These are phyloP conservation scores for Orychophragmus violaceus DNA, from an alignment of 345 rosid species.

Conservation along the genomic window DNA sequence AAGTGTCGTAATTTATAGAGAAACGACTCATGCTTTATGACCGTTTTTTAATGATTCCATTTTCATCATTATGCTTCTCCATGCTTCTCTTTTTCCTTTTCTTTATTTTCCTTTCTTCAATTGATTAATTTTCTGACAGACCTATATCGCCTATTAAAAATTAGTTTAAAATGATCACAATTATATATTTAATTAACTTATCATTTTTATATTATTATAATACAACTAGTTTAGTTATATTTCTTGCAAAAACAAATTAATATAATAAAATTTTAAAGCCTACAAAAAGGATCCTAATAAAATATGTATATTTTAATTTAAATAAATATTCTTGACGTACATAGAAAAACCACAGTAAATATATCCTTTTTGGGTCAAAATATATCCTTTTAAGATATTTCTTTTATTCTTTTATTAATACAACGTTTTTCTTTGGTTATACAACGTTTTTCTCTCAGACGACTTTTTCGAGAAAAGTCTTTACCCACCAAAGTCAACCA, in stretches of 20 bases:
- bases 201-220: background rate
- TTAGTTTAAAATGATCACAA: background rate
- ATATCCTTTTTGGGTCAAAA: too few relatives aligned
- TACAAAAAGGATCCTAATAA: background rate
- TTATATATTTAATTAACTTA: background rate
- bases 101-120: constrained; percentile 2
- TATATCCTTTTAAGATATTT: too few relatives aligned
- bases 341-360: too few relatives aligned
- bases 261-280: background rate
- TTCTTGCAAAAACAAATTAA: background rate
- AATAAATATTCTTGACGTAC: background rate
- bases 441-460: too few relatives aligned
- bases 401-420: too few relatives aligned
- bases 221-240: background rate
- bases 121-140: constrained; percentile 10
- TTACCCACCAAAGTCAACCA: too few relatives aligned
- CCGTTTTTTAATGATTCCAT: constrained; percentile 13
- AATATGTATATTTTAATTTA: background rate
- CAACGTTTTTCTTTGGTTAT: too few relatives aligned
- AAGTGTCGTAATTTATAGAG: constrained; percentile 28
- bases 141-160: background rate
- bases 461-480: too few relatives aligned
- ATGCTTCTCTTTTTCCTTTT: constrained; percentile 8
- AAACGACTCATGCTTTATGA: constrained; percentile 11
- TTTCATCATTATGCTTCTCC: constrained; percentile 19